Conservation (phyloP, 768 basidiomycete genomes). For the Amanita subjunquillea region DNA sequence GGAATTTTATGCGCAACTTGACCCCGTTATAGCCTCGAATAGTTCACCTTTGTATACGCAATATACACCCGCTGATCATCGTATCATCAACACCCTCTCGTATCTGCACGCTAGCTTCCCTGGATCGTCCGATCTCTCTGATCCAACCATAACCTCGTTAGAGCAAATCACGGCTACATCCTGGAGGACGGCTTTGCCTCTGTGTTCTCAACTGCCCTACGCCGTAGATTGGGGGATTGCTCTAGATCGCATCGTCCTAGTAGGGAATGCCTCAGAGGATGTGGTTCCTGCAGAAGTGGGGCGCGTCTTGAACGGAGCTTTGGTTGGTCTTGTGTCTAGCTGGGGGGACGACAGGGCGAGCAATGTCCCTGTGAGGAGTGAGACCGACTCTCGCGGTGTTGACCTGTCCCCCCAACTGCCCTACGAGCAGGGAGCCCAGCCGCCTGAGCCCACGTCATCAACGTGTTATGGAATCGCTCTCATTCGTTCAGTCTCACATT, state of each 20-base stretch:
- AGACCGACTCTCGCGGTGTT: slow-evolving; percentile 21
- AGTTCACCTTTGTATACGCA: slow-evolving; percentile 31
- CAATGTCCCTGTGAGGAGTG: not conserved
- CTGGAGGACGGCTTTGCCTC: slow-evolving; percentile 64
- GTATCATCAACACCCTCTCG: slow-evolving; percentile 59
- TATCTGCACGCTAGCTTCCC: slow-evolving; percentile 58
- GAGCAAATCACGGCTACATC: slow-evolving; percentile 25
- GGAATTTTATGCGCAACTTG: not conserved
- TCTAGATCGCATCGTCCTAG: slow-evolving; percentile 55
- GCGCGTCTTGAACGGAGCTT: slow-evolving; percentile 66
- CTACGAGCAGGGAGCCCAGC: slow-evolving; percentile 45
- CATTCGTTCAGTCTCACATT: slow-evolving; percentile 35
- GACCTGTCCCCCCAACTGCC: slow-evolving; percentile 26
- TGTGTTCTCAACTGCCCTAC: slow-evolving; percentile 64
- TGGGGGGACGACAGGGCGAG: not conserved
- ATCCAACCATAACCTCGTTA: slow-evolving; percentile 9
- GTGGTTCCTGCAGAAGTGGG: slow-evolving; percentile 60
- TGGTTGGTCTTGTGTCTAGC: slow-evolving; percentile 62
- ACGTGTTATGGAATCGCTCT: slow-evolving; percentile 70
- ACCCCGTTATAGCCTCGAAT: slow-evolving; percentile 23
- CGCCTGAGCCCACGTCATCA: slow-evolving; percentile 51
- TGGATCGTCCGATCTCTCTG: not conserved
- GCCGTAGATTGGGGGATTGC: slow-evolving; percentile 50
- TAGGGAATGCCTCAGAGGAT: slow-evolving; percentile 72
- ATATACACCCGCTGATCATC: slow-evolving; percentile 56